Conservation (phyloP, 768 basidiomycete genomes). For the Amyloporia xantha region DNA sequence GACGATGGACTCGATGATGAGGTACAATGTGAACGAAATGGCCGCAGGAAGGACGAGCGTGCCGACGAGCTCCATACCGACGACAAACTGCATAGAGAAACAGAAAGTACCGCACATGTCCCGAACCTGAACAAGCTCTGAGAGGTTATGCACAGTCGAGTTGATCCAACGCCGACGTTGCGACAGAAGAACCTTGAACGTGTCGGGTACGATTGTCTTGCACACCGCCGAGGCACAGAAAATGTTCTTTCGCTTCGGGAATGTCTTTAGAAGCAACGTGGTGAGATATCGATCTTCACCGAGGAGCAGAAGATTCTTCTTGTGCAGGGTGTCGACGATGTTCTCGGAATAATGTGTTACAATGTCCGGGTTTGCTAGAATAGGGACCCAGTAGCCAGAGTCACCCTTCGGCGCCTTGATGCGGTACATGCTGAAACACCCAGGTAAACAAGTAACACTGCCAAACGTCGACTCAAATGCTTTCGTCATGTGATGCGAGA, state of each 20-base stretch:
- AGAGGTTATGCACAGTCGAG: conserved; percentile 95
- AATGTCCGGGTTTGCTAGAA: conserved; percentile 97
- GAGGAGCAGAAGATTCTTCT: conserved; percentile 95
- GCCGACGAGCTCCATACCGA: conserved; percentile 96
- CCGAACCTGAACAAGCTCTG: conserved; percentile 89
- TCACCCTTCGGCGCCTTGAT: conserved; percentile 99
- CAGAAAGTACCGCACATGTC: conserved; percentile 99
- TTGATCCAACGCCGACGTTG: conserved; percentile 99
- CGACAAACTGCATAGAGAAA: conserved; percentile 99
- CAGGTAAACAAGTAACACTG: conserved; percentile 97
- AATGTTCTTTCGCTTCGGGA: conserved; percentile 98
- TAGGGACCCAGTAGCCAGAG: conserved; percentile 95
- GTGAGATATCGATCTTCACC: conserved; percentile 99
- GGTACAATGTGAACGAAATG: conserved; percentile 93
- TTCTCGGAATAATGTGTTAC: conserved; percentile 99
- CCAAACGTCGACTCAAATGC: conserved; percentile 99
- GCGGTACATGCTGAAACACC: conserved; percentile 99
- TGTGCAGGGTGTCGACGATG: conserved; percentile 97
- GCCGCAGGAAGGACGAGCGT: conserved; percentile 96
- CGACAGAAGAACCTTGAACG: conserved; percentile 87
- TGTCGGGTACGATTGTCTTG: conserved; percentile 97
- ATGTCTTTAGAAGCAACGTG: conserved; percentile 95
- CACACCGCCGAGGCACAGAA: conserved; percentile 99
- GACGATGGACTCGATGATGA: conserved; percentile 83
- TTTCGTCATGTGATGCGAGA: conserved; percentile 98